These are phyloP conservation scores for Colletotrichum costaricense DNA, from an alignment of 2,329 filamentous ascomycete species.

Conservation along the genomic window DNA sequence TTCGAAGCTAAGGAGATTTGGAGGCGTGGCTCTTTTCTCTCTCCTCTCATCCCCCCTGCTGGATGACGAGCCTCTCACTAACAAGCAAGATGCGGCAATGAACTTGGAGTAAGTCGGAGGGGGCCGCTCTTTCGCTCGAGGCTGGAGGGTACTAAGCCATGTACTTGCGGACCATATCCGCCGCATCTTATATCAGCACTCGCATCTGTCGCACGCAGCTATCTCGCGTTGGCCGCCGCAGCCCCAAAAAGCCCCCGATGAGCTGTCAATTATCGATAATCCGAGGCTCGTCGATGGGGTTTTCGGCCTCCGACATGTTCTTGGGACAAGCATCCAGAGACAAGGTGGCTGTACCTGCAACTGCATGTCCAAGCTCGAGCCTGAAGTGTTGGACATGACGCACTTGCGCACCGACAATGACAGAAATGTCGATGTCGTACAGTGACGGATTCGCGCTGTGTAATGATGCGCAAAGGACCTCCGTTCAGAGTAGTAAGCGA, in stretches of 20 bases:
- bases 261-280: slow-evolving; percentile 15
- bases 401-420: slow-evolving; percentile 11
- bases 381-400: background rate
- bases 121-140: background rate
- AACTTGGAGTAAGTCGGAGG: background rate
- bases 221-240: slow-evolving; percentile 21
- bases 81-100: background rate
- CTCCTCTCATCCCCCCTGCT: background rate
- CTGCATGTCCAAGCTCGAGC: background rate
- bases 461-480: background rate
- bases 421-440: background rate
- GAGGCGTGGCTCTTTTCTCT: slow-evolving; percentile 45
- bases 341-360: background rate
- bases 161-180: background rate
- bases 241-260: slow-evolving; percentile 26
- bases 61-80: slow-evolving; percentile 23
- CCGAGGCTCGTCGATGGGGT: background rate
- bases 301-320: background rate
- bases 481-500: background rate
- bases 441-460: background rate
- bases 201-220: slow-evolving; percentile 28
- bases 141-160: background rate
- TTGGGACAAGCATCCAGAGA: background rate
- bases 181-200: slow-evolving; percentile 12
- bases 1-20: slow-evolving; percentile 51